Evolutionary conservation across 495 filamentous ascomycete genomes (phyloP), one percentile per base, ranked within the genome.

Genomic region (Penicillium paradoxum): DNA sequence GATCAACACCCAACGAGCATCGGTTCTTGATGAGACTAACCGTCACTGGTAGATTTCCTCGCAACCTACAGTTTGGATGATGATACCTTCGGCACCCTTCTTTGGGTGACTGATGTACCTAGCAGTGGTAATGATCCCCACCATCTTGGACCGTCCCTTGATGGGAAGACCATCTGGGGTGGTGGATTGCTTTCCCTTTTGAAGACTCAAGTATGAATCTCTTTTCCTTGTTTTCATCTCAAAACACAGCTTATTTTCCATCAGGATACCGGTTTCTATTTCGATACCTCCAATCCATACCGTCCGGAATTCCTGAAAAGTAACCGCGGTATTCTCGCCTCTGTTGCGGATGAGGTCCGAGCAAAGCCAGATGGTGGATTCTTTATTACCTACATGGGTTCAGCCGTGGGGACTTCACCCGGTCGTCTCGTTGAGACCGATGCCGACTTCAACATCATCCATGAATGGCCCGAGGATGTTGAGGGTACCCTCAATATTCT

Each of bases 351-450:
- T 64, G 82, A 85, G 68, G 81, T 85, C 52, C 74, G 79, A 14
- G 81, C 82, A 13, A 85, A 83, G 62, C 82, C 82, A n/a, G 81
- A 80, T 40, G 82, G 80, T 32, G 81, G 82, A 2, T 85, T 83
- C 65, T 80, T 79, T 56, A 79, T 84, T 58, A 85, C 81, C 18
- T 85, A 83, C 66, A 76, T 78, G 74, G 74, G 73, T 30, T 77
- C 68, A 27, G 79, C 81, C 9, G 66, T 74, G 10, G 80, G 80
- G 15, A 82, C 79, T n/a, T 73, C 73, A 3, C 81, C 78, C 1
- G 81, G 81, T 17, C 78, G 80, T 47, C 75, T 84, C 1, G 69
- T 84, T 33, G 81, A 84, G 61, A 83, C 79, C 0, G 78, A 85
- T 54, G 72, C 70, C 29, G 66, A 79, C 41, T 81, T 79, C 59